Conservation (phyloP, 768 basidiomycete species). For the Suillus variegatus region DNA sequence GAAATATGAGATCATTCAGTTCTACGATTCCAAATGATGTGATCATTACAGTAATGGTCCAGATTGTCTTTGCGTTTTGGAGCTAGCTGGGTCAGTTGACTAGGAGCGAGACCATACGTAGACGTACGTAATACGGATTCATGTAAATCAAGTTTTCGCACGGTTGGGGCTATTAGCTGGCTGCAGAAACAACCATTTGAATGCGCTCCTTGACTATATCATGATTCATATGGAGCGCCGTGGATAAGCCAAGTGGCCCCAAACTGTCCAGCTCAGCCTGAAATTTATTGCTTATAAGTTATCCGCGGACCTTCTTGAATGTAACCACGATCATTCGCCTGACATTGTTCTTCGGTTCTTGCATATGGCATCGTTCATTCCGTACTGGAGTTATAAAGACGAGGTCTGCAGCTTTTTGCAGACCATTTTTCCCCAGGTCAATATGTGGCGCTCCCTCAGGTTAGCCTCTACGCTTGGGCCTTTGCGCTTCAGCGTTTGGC, state of each 20-base stretch:
- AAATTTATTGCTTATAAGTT: not conserved
- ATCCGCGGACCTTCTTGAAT: not conserved
- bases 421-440: constrained; percentile 19
- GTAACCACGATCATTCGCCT: not conserved
- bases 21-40: not conserved
- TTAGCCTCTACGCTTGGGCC: constrained; percentile 30
- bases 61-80: too few relatives aligned
- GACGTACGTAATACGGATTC: too few relatives aligned
- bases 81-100: too few relatives aligned
- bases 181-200: not conserved
- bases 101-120: too few relatives aligned
- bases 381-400: constrained; percentile 12
- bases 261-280: not conserved
- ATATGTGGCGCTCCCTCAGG: constrained; percentile 32
- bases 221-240: too few relatives aligned
- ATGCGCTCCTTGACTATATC: not conserved
- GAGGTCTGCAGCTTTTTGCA: constrained; percentile 24
- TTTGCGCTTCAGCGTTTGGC: constrained; percentile 28
- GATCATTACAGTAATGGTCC: not conserved
- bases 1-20: not conserved
- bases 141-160: too few relatives aligned
- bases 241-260: not conserved
- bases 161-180: not conserved
- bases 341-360: not conserved
- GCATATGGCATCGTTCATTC: not conserved